Base-by-base conservation (phyloP, 2,329 filamentous ascomycete species). In the Sporothrix phasma region DNA sequence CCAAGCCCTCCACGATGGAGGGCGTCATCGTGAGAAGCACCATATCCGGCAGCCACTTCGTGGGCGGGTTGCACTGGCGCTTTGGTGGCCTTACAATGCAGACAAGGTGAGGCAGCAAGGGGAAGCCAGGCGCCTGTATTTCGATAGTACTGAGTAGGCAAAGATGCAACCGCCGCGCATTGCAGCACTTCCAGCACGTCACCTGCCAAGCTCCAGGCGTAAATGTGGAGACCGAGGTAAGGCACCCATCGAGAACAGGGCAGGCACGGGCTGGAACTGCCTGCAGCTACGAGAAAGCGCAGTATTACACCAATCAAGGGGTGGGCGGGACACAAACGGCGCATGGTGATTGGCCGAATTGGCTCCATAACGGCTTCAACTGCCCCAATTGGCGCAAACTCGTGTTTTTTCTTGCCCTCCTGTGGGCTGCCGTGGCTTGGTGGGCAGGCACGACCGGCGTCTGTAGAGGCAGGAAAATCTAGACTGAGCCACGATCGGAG, bases 21-120 rank as follows among this genome's bases (percentile, higher is more conserved):
- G 82, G 74, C 3, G 88, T 92, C 80, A 91, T 88, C n/a, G 86
- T 89, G 47, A 94, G 84, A 49, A 89, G 79, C 19, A 92, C 88
- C 89, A 93, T 93, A 5, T 34, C 15, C 19, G 15, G 19, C 51
- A 5, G 11, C 31, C 19, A 31, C 49, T 17, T 5, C 1, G 47
- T 15, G 31, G 43, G 17, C 3, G 31, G 2, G 5, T 41, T 45
- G 39, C 17, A 10, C 29, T 10, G 29, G 19, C 29, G 51, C 47
- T 63, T 41, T 45, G 19, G 59, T 47, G 43, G 5, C 26, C 5
- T 15, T 10, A n/a, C 15, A 47, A 19, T 17, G 10, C 24, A 17
- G 31, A 24, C 19, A n/a, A 56, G 1, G 29, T n/a, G n/a, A 61
- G 43, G 58, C 56, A 31, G 39, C 22, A 47, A 17, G n/a, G 45